Conservation (phyloP, 1,139 yeast species). For the Yamadazyma blattariae region DNA sequence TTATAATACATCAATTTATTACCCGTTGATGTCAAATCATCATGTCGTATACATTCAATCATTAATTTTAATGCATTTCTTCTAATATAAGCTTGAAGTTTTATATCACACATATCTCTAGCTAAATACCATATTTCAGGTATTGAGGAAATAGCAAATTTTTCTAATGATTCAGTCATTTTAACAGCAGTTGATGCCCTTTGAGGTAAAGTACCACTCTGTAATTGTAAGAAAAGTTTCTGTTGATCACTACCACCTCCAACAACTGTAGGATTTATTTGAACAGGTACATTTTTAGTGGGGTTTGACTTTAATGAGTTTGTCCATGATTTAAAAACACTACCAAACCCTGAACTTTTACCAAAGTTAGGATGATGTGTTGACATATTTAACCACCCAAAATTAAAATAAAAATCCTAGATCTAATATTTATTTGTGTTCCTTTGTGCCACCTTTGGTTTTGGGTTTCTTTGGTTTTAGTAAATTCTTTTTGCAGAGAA, state of each 20-base stretch:
- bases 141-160: constrained; percentile 54
- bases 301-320: constrained; percentile 42
- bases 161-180: constrained; percentile 49
- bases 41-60: constrained; percentile 53
- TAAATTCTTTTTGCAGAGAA: too few species aligned
- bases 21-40: constrained; percentile 42
- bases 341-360: constrained; percentile 38
- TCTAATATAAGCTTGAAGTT: constrained; percentile 43
- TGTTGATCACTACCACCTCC: constrained; percentile 60
- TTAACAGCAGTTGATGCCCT: constrained; percentile 53
- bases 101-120: constrained; percentile 49
- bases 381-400: too few species aligned
- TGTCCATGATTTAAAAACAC: constrained; percentile 54
- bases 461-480: too few species aligned
- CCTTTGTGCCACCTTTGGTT: neutral
- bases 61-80: constrained; percentile 54
- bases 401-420: too few species aligned
- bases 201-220: constrained; percentile 36
- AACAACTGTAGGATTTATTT: constrained; percentile 56
- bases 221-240: constrained; percentile 37
- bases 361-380: constrained; percentile 34
- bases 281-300: constrained; percentile 36
- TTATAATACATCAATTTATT: constrained; percentile 56
- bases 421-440: too few species aligned
- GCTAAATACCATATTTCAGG: constrained; percentile 79